Evolutionary conservation across 192 early-diverging fungal species (phyloP).

Genomic region (Coemansia sp.): DNA sequence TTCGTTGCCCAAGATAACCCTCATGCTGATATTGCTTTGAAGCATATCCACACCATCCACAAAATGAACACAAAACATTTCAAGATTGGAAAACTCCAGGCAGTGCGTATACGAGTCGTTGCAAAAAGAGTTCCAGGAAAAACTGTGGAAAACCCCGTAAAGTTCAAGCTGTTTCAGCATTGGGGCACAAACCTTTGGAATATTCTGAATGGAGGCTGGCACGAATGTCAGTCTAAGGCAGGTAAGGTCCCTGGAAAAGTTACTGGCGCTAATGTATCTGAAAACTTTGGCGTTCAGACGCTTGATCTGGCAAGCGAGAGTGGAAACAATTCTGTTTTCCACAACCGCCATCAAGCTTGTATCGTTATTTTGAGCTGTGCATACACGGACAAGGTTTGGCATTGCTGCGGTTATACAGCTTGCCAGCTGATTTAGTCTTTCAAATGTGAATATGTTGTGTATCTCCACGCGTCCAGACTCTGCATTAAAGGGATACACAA

Average conservation of each 20-base stretch:
- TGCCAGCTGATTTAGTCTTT: conserved; percentile 1
- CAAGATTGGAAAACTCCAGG: neutral
- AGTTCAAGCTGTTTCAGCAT: neutral
- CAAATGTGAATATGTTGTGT: conserved; percentile 6
- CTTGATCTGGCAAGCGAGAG: neutral
- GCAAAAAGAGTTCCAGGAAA: conserved; percentile 7
- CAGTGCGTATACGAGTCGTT: neutral
- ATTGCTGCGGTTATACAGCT: neutral
- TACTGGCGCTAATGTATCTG: neutral
- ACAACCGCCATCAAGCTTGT: neutral
- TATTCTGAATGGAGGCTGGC: neutral
- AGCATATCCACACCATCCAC: neutral
- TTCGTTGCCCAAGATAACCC: neutral
- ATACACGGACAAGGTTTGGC: neutral
- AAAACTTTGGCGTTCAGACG: neutral
- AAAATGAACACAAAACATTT: neutral
- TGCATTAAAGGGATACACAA: neutral
- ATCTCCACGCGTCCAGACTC: neutral
- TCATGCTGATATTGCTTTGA: neutral
- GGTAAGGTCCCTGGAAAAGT: neutral
- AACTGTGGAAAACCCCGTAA: neutral
- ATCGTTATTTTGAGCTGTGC: neutral
- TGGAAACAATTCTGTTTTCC: neutral
- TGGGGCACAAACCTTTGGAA: conserved; percentile 1
- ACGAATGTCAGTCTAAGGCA: neutral